Percentiles rank a stretch among this genome's conserved stretches.
Conservation (phyloP, 306 rosid species). For the Phaseolus lunatus region DNA sequence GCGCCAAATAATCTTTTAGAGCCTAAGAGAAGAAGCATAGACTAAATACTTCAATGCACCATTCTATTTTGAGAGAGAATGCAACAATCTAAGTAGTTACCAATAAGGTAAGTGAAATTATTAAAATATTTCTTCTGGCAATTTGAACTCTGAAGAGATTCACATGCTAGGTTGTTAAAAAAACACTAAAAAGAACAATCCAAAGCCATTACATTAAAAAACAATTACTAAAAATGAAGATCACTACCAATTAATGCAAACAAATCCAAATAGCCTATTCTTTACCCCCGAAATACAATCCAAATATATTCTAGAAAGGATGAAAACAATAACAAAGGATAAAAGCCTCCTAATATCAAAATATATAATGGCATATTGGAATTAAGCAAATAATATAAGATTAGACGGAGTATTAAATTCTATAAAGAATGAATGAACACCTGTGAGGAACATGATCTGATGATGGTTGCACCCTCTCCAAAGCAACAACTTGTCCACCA, state of each 20-base stretch:
- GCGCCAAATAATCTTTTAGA: constrained; percentile 1
- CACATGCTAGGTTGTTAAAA: constrained; percentile 22
- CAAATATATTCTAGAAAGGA: background rate
- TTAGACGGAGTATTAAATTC: background rate
- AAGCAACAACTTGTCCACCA: constrained; percentile 86
- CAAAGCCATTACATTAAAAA: background rate
- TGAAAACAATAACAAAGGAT: background rate
- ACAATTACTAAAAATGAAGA: constrained; percentile 10
- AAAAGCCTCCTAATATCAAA: constrained; percentile 26
- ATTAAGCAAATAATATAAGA: constrained; percentile 6
- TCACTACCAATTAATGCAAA: background rate
- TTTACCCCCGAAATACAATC: background rate
- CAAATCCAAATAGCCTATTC: background rate
- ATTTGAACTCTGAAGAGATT: constrained; percentile 11
- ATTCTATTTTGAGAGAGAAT: background rate
- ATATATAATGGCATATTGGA: constrained; percentile 10
- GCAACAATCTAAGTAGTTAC: constrained; percentile 2
- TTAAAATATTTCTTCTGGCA: constrained; percentile 13
- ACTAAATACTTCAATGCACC: constrained; percentile 28
- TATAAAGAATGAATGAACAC: constrained; percentile 47
- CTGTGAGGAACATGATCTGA: constrained; percentile 97
- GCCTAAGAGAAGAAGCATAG: constrained; percentile 20
- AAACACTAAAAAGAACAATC: constrained; percentile 32
- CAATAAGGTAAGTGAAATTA: constrained; percentile 27
- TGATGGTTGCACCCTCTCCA: constrained; percentile 98